phyloP scores from a whole-genome alignment of 2,329 filamentous ascomycete genomes.

The Epichloe hybrida region DNA sequence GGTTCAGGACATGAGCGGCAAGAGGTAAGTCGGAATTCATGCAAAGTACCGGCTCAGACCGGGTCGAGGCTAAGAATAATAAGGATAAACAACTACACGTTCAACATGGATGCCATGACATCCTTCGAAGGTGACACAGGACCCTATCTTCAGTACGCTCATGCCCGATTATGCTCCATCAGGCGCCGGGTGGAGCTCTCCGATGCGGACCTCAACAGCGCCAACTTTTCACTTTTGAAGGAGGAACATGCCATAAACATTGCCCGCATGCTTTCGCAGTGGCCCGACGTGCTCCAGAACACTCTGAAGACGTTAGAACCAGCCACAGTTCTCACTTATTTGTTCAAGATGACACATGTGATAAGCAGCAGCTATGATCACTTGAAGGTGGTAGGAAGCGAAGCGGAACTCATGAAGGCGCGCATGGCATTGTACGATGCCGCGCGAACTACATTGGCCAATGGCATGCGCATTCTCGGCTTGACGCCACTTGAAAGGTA shows the following conservation, averaged over 20 bases:
- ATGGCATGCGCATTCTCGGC: conserved; percentile 73
- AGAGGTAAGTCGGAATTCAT: conserved; percentile 45
- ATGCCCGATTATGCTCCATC: conserved; percentile 57
- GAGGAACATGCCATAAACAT: conserved; percentile 63
- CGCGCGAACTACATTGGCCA: conserved; percentile 61
- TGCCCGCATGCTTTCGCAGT: conserved; percentile 64
- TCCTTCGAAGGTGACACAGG: conserved; percentile 79
- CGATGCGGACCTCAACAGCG: conserved; percentile 43
- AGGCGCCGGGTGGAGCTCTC: conserved; percentile 40
- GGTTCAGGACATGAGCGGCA: conserved; percentile 96
- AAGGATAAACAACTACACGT: conserved; percentile 52
- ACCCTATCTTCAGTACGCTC: conserved; percentile 73
- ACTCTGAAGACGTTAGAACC: conserved; percentile 77
- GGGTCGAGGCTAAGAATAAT: neutral
- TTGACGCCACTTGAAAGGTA: conserved; percentile 57
- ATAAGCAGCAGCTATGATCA: conserved; percentile 73
- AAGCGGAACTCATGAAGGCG: conserved; percentile 50
- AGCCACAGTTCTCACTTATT: conserved; percentile 38
- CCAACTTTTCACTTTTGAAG: conserved; percentile 54
- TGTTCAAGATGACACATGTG: conserved; percentile 78
- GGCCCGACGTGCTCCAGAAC: conserved; percentile 74
- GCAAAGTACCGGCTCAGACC: neutral
- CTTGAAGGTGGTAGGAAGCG: conserved; percentile 67
- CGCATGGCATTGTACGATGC: conserved; percentile 49
- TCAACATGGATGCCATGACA: conserved; percentile 71